Conservation (phyloP, 306 rosid genomes). For the Ziziphus jujuba region DNA sequence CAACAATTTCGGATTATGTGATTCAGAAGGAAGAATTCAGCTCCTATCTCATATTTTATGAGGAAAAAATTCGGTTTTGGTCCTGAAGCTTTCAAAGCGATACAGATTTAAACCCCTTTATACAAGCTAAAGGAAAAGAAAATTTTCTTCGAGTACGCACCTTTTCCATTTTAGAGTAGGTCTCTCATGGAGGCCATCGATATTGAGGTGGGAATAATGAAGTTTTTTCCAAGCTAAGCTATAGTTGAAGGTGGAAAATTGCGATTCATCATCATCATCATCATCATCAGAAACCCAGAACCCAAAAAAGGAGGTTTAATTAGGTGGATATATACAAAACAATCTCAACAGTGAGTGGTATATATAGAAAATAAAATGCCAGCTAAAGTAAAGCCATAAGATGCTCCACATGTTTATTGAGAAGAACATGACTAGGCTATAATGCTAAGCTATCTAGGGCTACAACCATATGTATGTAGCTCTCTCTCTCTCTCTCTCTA, state of each 20-base stretch:
- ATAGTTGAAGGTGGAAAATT: constrained; percentile 12
- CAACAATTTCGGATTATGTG: neutral
- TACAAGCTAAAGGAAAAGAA: too few species aligned
- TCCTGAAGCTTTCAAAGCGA: neutral
- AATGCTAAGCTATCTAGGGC: too few species aligned
- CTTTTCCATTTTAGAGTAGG: too few species aligned
- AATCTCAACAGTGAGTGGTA: constrained; percentile 15
- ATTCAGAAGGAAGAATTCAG: neutral
- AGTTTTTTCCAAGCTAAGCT: neutral
- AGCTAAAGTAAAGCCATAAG: too few species aligned
- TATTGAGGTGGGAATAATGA: neutral
- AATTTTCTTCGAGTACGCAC: too few species aligned
- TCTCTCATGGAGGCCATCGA: too few species aligned
- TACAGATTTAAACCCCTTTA: too few species aligned
- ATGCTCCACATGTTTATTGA: neutral
- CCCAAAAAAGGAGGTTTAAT: constrained; percentile 9
- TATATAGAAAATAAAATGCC: neutral
- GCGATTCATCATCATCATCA: neutral
- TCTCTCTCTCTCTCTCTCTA: too few species aligned
- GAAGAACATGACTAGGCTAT: constrained; percentile 14
- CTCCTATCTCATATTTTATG: constrained; percentile 43
- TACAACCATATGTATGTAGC: too few species aligned
- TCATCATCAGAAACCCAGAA: constrained; percentile 3
- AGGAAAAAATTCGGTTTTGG: constrained; percentile 40
- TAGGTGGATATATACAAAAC: too few species aligned